Evolutionary conservation across 768 basidiomycete genomes (phyloP).

Genomic region (Rhodotorula graminis): DNA sequence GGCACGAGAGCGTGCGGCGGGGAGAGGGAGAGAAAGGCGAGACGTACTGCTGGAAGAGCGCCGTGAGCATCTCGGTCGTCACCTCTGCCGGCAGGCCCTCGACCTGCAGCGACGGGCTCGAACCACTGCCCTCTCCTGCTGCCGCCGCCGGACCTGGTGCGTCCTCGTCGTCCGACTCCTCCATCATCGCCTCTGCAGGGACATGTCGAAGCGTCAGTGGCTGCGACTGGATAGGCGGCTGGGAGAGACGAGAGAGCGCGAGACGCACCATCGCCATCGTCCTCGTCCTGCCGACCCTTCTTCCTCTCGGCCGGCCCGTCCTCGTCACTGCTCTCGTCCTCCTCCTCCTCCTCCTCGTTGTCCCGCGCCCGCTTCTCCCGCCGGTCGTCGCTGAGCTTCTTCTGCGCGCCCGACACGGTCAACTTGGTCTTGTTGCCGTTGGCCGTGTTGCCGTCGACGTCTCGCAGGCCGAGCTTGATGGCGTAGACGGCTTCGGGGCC

Average conservation of each 20-base stretch:
- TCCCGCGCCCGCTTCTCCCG: conserved; percentile 52
- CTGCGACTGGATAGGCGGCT: not conserved
- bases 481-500: conserved; percentile 47
- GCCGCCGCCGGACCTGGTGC: conserved; percentile 52
- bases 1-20: not conserved
- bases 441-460: conserved; percentile 26
- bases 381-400: conserved; percentile 51
- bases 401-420: conserved; percentile 50
- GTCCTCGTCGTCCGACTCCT: conserved; percentile 45
- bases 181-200: conserved; percentile 31
- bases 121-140: conserved; percentile 52
- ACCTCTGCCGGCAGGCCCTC: conserved; percentile 88
- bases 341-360: conserved; percentile 51
- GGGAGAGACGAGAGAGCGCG: not conserved
- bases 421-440: conserved; percentile 42
- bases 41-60: conserved; percentile 86
- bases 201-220: not conserved
- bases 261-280: conserved; percentile 53
- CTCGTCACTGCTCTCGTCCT: conserved; percentile 52
- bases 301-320: conserved; percentile 54
- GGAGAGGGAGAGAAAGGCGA: not conserved
- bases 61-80: conserved; percentile 75
- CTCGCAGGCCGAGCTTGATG: conserved; percentile 51
- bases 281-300: conserved; percentile 69
- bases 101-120: conserved; percentile 58